A percentile compares a stretch with the other conserved stretches of the same genome.
These are phyloP conservation scores for Nakazawaea wyomingensis DNA, from an alignment of 805 yeast species.

Conservation along the genomic window DNA sequence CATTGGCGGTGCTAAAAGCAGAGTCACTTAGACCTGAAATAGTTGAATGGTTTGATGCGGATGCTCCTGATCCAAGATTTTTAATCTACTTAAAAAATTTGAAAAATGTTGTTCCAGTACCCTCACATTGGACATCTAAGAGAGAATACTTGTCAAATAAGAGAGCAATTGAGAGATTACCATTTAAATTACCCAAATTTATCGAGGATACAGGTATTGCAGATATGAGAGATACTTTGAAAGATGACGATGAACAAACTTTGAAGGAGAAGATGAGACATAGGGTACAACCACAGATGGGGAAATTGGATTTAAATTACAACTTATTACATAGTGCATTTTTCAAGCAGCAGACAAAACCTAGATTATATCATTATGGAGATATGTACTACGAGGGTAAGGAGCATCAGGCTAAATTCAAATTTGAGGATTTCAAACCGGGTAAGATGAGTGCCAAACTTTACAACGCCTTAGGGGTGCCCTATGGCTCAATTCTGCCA, in stretches of 20 bases:
- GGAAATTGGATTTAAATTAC: conserved; percentile 80
- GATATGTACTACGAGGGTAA: conserved; percentile 77
- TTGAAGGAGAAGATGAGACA: conserved; percentile 74
- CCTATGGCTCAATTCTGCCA: conserved; percentile 59
- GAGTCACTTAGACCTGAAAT: conserved; percentile 58
- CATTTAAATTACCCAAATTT: conserved; percentile 73
- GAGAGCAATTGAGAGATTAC: conserved; percentile 60
- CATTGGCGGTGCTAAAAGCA: conserved; percentile 65
- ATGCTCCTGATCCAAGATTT: conserved; percentile 72
- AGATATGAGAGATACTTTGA: conserved; percentile 69
- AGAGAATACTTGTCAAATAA: conserved; percentile 66
- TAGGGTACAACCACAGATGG: conserved; percentile 85
- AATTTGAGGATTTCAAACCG: conserved; percentile 45
- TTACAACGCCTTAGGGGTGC: conserved; percentile 65
- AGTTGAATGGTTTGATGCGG: conserved; percentile 84
- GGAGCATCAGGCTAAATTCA: conserved; percentile 30
- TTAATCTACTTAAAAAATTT: conserved; percentile 58
- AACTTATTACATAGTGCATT: conserved; percentile 80
- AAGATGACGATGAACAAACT: conserved; percentile 50
- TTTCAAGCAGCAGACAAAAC: conserved; percentile 74
- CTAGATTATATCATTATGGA: conserved; percentile 64
- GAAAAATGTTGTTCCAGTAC: conserved; percentile 70
- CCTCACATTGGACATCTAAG: conserved; percentile 78
- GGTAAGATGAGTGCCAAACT: conserved; percentile 62
- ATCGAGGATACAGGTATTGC: conserved; percentile 80